Evolutionary conservation across 2,329 filamentous ascomycete species (phyloP), one percentile per base, ranked within the genome.

Genomic region (Cladophialophora immunda): DNA sequence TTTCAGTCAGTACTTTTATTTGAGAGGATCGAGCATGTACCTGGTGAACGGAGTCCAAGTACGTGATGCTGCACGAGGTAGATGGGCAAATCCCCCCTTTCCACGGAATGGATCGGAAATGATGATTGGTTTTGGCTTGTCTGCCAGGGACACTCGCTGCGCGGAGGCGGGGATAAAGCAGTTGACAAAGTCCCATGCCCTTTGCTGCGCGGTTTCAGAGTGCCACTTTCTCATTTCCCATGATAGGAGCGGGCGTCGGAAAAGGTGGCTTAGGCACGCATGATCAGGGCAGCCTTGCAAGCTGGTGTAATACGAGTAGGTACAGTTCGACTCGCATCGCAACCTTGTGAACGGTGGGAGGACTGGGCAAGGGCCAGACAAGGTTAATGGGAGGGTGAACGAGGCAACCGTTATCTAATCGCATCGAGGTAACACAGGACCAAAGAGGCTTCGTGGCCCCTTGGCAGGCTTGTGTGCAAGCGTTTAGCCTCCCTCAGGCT

Each of bases 231-330:
- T 50, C 57, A 59, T 59, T 47, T 50, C 57, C 57, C 57, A 59
- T 17, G 17, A 17, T 11, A 30, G 36, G 56, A 36, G 25, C 27
- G 11, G 7, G 29, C 5, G 34, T 41, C 22, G 27, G 56, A 41
- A 8, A 53, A 22, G 47, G 15, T 29, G 19, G 29, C 22, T 29
- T 34, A n/a, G 19, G 22, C 15, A n/a, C 11, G 22, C 15, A 2
- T 17, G 27, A 17, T 8, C 25, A 38, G 45, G 57, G 36, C 45
- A 59, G 57, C 57, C 57, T 59, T 50, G 57, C 27, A 50, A 59
- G 36, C n/a, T 52, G 53, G 25, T n/a, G 25, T 34, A 30, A 27
- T 34, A 78, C 25, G 19, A 59, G 54, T 25, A 32, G 13, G 47
- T 32, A 27, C 19, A 56, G 15, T 52, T 30, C 27, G 13, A 54